Evolutionary conservation across 2,329 filamentous ascomycete genomes (phyloP).

Genomic region (Hyphodiscus sp.): DNA sequence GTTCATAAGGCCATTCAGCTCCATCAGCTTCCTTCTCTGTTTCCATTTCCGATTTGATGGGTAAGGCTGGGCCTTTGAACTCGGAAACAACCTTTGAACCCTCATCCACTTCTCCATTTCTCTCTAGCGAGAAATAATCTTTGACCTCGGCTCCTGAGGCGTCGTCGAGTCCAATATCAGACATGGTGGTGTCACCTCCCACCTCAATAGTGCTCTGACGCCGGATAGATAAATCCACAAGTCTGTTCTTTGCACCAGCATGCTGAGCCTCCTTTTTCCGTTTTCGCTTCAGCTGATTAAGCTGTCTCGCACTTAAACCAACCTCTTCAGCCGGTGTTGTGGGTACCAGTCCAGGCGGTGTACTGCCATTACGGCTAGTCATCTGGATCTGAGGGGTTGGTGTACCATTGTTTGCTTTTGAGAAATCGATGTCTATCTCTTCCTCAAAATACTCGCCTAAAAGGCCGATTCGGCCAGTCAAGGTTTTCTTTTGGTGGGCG

Average conservation of each 20-base stretch:
- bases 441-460: constrained; percentile 80
- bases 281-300: constrained; percentile 92
- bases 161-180: constrained; percentile 54
- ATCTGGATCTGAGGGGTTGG: constrained; percentile 12
- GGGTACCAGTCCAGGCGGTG: constrained; percentile 31
- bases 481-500: constrained; percentile 81
- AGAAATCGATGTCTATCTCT: constrained; percentile 63
- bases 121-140: constrained; percentile 89
- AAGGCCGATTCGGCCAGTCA: constrained; percentile 75
- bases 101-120: constrained; percentile 72
- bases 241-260: constrained; percentile 80
- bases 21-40: constrained; percentile 71
- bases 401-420: constrained; percentile 19
- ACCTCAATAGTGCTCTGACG: constrained; percentile 27
- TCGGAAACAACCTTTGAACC: constrained; percentile 89
- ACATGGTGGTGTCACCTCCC: constrained; percentile 37
- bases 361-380: constrained; percentile 35
- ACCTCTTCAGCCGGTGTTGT: constrained; percentile 50
- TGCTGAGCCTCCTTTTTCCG: constrained; percentile 85
- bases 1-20: constrained; percentile 87
- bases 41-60: constrained; percentile 82
- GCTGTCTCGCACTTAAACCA: constrained; percentile 81
- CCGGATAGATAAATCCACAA: constrained; percentile 77
- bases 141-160: constrained; percentile 49
- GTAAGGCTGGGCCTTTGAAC: constrained; percentile 77